Evolutionary conservation across 2,329 filamentous ascomycete genomes (phyloP).

Genomic region (Didymella pinodella): DNA sequence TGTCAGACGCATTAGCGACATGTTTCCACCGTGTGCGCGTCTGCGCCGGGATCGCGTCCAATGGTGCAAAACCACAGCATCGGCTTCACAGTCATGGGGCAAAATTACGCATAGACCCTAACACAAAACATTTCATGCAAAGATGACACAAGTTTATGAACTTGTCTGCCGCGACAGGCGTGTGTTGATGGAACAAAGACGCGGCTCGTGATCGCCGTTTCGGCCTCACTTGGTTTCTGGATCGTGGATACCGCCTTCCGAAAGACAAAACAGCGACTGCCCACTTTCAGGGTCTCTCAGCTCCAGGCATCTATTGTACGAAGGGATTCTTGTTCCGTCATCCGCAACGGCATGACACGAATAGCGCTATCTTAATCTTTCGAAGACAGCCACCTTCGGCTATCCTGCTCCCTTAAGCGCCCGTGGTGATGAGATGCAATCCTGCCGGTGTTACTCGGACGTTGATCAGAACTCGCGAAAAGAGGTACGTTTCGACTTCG

Average conservation of each 20-base stretch:
- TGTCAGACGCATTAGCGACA: neutral
- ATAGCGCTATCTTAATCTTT: neutral
- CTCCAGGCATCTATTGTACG: neutral
- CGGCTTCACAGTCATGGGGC: neutral
- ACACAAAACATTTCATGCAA: neutral
- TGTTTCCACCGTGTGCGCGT: neutral
- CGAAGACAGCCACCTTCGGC: neutral
- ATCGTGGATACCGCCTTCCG: neutral
- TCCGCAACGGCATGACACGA: neutral
- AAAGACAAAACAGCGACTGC: neutral
- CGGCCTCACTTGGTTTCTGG: neutral
- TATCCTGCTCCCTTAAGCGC: neutral
- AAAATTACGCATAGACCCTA: neutral
- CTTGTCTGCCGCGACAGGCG: neutral
- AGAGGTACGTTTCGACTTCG: neutral
- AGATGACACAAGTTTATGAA: neutral
- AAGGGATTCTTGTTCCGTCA: neutral
- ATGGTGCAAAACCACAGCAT: neutral
- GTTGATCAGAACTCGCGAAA: neutral
- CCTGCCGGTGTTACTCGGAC: neutral
- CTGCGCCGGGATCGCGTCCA: neutral
- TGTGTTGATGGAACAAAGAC: neutral
- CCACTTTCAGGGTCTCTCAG: neutral
- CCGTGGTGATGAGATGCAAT: neutral
- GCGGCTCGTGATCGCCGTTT: neutral